Conservation (phyloP, 352 stramenopile genomes). For the Blastocystis sp. region DNA sequence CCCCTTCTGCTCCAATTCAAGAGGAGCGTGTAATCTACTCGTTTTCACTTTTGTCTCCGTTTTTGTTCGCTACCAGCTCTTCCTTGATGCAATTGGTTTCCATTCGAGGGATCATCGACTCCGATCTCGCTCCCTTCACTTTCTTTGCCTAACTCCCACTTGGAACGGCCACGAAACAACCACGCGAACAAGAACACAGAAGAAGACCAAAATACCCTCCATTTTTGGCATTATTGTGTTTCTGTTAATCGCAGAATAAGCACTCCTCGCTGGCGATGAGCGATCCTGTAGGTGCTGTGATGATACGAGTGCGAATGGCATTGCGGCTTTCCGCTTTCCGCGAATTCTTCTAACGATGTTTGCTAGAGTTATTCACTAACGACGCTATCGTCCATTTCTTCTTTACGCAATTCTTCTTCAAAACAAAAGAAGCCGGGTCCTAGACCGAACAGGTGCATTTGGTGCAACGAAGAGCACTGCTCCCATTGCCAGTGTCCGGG, state of each 20-base stretch:
- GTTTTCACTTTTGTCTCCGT: neutral
- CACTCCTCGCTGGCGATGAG: neutral
- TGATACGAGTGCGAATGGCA: no score
- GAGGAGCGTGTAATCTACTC: neutral
- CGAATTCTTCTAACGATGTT: neutral
- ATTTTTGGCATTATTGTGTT: neutral
- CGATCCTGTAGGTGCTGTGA: neutral
- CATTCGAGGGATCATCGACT: no score
- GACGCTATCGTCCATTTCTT: neutral
- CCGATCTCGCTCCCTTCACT: no score
- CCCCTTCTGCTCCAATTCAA: conserved; percentile 57
- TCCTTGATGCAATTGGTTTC: no score
- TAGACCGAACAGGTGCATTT: conserved; percentile 61
- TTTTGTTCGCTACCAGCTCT: no score
- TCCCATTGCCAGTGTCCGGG: conserved; percentile 68
- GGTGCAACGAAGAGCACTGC: conserved; percentile 63
- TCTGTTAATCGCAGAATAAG: neutral
- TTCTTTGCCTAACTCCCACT: no score
- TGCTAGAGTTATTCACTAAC: neutral
- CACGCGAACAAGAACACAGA: no score
- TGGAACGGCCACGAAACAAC: no score
- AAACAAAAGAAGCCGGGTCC: conserved; percentile 64
- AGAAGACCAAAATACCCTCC: no score
- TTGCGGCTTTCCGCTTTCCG: no score
- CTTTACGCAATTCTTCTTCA: neutral